Base-by-base conservation (phyloP, 225 moss, liverwort and hornwort genomes). In the Polytrichum commune region DNA sequence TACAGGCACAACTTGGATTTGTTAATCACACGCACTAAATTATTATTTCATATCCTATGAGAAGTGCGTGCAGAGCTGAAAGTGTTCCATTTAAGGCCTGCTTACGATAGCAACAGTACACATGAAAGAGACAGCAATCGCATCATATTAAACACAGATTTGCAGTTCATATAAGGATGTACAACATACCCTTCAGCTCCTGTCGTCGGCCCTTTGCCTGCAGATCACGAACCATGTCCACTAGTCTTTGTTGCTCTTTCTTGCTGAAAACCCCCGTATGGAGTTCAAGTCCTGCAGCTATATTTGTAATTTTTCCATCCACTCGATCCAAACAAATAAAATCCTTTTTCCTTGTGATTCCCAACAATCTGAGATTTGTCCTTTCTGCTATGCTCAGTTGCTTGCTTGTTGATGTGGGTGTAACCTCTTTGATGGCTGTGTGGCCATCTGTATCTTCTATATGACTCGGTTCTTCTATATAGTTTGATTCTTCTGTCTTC, bases 281-380 rank as follows among this genome's bases (percentile, higher is more conserved):
- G 6, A 93, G 90, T 70, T 95, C 95, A 65, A 95, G 75, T 8
- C 95, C 93, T 54, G 78, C 73, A 0, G 77, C 85, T 16, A 91
- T 76, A 35, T 95, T 89, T 18, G 84, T 70, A 10, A 64, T 18
- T 74, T 38, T 84, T 33, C 91, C 93, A n/a, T 79, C 68, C 26
- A 91, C 30, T 9, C 85, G 73, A 54, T 95, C 95, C 73, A 85
- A 65, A 62, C 90, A 90, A 18, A 82, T 69, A 55, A 82, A 88
- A 13, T 95, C 82, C 62, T 91, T 95, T 19, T 88, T 85, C 10
- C 91, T 73, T 16, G 60, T 38, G 10, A 85, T 63, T 19, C 63
- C 53, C 16, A 54, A 61, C 67, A 81, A 74, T 33, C 83, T 72
- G 53, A 78, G 70, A 18, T 70, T 77, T 65, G 80, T 80, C 73